Evolutionary conservation across 2,329 filamentous ascomycete genomes (phyloP).

Genomic region (Stachybotrys chartarum): DNA sequence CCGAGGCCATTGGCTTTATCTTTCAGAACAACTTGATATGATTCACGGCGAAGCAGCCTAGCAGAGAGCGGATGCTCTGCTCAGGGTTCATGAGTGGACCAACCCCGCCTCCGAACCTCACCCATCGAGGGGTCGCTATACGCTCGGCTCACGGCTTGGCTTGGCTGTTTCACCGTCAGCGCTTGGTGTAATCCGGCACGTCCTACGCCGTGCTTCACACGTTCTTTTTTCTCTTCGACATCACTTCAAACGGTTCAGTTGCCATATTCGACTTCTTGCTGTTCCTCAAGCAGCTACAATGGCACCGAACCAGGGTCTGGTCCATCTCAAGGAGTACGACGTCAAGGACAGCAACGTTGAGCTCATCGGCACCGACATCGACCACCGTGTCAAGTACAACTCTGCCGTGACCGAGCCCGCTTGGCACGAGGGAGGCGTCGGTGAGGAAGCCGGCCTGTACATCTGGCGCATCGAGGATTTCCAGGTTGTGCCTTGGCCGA

Average conservation of each 20-base stretch:
- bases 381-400: conserved; percentile 61
- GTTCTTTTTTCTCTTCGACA: neutral
- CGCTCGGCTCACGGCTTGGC: neutral
- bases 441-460: conserved; percentile 44
- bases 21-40: too few species aligned
- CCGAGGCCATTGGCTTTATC: too few species aligned
- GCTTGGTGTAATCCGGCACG: neutral
- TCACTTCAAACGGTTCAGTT: neutral
- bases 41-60: too few species aligned
- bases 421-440: conserved; percentile 54
- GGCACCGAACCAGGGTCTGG: conserved; percentile 54
- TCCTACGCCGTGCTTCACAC: neutral
- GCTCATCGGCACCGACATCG: conserved; percentile 55
- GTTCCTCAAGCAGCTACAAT: conserved; percentile 28
- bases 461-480: conserved; percentile 65
- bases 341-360: conserved; percentile 63
- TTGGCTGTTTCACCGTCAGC: neutral
- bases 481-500: conserved; percentile 54
- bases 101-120: neutral
- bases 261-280: neutral
- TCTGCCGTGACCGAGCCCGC: conserved; percentile 59
- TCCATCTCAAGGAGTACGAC: conserved; percentile 58
- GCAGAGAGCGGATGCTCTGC: too few species aligned
- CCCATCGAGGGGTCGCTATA: neutral
- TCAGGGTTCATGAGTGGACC: neutral